Evolutionary conservation across 129 eudicot genomes (phyloP), one percentile per base, ranked within the genome.

Genomic region (Cynara cardunculus): DNA sequence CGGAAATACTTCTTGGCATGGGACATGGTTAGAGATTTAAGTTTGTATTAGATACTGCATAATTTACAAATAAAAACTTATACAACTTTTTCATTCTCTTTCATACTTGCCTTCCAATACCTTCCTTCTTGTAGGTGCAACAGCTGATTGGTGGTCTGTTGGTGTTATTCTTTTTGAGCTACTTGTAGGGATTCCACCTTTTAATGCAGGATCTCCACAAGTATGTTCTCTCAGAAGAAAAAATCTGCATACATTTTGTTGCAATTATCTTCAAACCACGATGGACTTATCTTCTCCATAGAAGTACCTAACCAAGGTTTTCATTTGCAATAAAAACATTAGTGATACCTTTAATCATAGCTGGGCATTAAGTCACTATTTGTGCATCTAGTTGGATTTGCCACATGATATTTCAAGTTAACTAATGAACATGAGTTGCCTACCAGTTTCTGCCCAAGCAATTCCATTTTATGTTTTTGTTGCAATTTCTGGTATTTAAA

Each of bases 121-220:
- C 39, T 22, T 72, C 25, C 67, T 81, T 81, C 26, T 73, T 82
- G 73, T 69, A 93, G 99, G 92, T 46, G 90, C 92, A 80, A 92
- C 95, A 46, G 98, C 99, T 35, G 99, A 96, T 89, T 96, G 99
- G 99, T 96, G 99, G 99, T 96, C 99, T 66, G 97, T 89, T 72
- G 99, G 99, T 53, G 97, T 96, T 75, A 92, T 96, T 85, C 96
- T 92, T 77, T 96, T 89, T 81, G 98, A 96, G 85, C 91, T 96
- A 34, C 90, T 96, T 76, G 99, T 96, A 69, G 98, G 99, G 44
- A 83, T 93, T 79, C 99, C 99, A 14, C 98, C 99, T 11, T 96
- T 96, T 68, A 96, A 96, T 80, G 99, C 99, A 25, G 97, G 87
- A 80, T 83, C 89, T 86, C 99, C 98, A 69, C 99, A 91, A 89